Base-by-base conservation (phyloP, 371 early-diverging fungal genomes). In the Batrachochytrium dendrobatidis region DNA sequence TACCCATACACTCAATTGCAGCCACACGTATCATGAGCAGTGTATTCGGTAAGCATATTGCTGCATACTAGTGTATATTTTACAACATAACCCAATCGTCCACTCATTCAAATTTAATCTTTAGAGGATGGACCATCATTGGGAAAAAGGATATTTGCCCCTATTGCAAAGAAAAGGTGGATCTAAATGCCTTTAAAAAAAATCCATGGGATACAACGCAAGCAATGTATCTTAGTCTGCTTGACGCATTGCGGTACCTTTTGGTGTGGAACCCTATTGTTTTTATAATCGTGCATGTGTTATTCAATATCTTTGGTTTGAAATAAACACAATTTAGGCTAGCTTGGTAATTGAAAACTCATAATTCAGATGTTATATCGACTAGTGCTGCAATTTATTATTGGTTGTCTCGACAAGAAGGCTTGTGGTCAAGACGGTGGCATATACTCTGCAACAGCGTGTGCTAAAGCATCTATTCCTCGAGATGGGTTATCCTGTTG, bases 121-220 rank as follows among this genome's bases (percentile, higher is more conserved):
- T 17, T 32, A 57, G 92, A 59, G 95, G 94, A 35, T 95, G 95
- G 95, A 86, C 86, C 53, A 76, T 95, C 54, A 84, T 98, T 55
- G 94, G 94, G 35, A 95, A 95, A 65, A 94, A 92, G 65, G 90
- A 90, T 50, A 83, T 82, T 54, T 98, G 98, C 69, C 95, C 95
- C n/a, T 94, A 90, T 66, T 95, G 94, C 74, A 89, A 88, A 64
- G 92, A 92, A 68, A 89, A 88, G 60, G 91, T 92, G 8, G 87
- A 90, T 64, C 63, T 89, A 48, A 83, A 83, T 39, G 79, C 79
- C 24, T 88, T 92, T 64, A 83, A 82, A 58, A 76, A 77, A 54
- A 89, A 90, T 59, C 89, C 90, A 70, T 87, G 75, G 78, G 78
- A 78, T 32, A 73, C 72, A 2, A 65, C 72, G 48, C 88, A 88